phyloP scores from a whole-genome alignment of 306 rosid species.

The Fragaria nilgerrensis region DNA sequence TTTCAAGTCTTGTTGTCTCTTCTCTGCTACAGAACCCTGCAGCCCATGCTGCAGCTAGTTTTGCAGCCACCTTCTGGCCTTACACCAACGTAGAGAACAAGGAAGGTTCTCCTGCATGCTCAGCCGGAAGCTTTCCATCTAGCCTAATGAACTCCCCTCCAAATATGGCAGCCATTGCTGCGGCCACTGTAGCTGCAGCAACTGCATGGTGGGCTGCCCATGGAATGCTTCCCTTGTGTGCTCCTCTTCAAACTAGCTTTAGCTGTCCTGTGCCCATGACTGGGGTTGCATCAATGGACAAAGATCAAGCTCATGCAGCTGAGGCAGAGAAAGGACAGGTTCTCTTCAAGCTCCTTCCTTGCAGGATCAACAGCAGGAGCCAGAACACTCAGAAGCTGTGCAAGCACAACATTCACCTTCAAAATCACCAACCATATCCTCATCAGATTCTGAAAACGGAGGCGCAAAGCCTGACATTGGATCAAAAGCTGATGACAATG shows the following conservation, averaged over 20 bases:
- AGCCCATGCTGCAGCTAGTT: conserved; percentile 89
- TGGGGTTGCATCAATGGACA: conserved; percentile 45
- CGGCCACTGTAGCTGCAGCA: conserved; percentile 90
- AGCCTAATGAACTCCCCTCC: conserved; percentile 65
- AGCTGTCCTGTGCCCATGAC: conserved; percentile 46
- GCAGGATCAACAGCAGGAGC: conserved; percentile 49
- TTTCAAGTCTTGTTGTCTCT: conserved; percentile 69
- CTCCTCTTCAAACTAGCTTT: conserved; percentile 70
- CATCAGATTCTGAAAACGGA: conserved; percentile 59
- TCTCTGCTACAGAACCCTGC: conserved; percentile 85
- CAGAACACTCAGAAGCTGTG: conserved; percentile 48
- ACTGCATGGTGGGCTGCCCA: conserved; percentile 99
- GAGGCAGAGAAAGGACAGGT: conserved; percentile 43
- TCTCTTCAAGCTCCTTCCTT: conserved; percentile 43
- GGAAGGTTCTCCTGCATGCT: conserved; percentile 46
- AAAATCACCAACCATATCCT: conserved; percentile 44
- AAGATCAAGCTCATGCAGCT: conserved; percentile 38
- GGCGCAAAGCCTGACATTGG: conserved; percentile 47
- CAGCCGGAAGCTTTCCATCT: conserved; percentile 48
- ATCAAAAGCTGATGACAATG: conserved; percentile 45
- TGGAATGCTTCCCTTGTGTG: conserved; percentile 79
- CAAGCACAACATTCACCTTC: conserved; percentile 54
- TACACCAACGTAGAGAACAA: conserved; percentile 49
- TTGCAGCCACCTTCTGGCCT: conserved; percentile 84
- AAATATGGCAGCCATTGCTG: conserved; percentile 74